Base-by-base conservation (phyloP, 106 monocot genomes). In the Alisma plantagoaquatica region DNA sequence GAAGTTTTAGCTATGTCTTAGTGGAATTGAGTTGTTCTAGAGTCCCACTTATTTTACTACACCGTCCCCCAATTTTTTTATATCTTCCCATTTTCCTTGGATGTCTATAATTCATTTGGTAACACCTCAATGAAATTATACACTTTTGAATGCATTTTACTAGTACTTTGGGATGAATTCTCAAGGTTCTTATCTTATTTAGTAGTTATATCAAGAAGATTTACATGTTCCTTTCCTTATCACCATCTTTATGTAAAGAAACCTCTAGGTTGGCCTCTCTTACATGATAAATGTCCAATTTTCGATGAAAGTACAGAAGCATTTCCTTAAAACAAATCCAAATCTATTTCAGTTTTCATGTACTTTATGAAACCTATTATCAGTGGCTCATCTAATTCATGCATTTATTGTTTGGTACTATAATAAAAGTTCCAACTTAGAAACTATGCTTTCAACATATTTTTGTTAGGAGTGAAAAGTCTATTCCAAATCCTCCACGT, bases 1-100 rank as follows among this genome's bases (percentile, higher is more conserved):
- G 72, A 59, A 76, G 67, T 27, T 86, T 76, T 32, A 92, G 61
- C 52, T 82, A 57, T 46, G 82, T 68, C 56, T 70, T 75, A 27
- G 71, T 33, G 44, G 56, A 65, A 57, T 53, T 73, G 31, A 80
- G 60, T 42, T 69, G 70, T 45, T 68, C 73, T 22, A 68, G 57
- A 43, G 78, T 59, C 49, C 66, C 75, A 11, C 29, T 70, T 66
- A 81, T 65, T 75, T 75, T 31, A 73, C 20, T 53, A 46, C 65
- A 23, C 69, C 66, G 61, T 62, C 59, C 61, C 78, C 57, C 22
- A 87, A 57, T 20, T 78, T 70, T 55, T 62, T 54, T 24, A 71
- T 58, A 23, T 32, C 54, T 62, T 22, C 53, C 60, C 15, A 55
- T 78, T 81, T 77, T 60, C 49, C 1, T 62, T 31, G 1, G 23